These are phyloP conservation scores for Leishmania braziliensis DNA, from an alignment of 208 protist species.

Conservation along the genomic window DNA sequence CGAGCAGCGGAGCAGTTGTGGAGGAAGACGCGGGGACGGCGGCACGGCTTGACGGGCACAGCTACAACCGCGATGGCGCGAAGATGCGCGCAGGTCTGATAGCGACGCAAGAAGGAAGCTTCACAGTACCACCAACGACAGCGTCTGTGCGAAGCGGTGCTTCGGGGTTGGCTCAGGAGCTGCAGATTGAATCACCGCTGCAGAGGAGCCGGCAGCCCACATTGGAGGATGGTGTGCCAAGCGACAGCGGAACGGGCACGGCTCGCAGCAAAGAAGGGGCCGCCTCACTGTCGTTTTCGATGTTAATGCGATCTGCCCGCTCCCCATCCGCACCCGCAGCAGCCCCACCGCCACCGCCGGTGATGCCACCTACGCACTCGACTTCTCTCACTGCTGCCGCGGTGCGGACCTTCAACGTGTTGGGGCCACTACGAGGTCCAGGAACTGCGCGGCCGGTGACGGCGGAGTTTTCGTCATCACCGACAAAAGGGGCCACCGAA, in stretches of 20 bases:
- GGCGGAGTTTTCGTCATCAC: neutral
- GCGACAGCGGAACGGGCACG: neutral
- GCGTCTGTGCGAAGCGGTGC: neutral
- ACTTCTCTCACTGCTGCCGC: neutral
- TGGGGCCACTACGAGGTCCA: neutral
- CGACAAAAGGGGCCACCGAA: neutral
- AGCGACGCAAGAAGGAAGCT: neutral
- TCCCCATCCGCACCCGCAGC: neutral
- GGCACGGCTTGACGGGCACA: neutral
- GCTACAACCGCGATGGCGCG: neutral
- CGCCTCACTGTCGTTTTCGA: neutral
- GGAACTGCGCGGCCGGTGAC: conserved; percentile 5
- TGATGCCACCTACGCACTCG: neutral
- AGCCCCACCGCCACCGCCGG: neutral
- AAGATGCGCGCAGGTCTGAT: neutral
- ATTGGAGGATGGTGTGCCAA: neutral
- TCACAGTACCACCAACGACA: neutral
- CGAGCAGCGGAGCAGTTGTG: too few species aligned
- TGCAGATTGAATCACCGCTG: neutral
- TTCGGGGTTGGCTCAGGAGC: neutral
- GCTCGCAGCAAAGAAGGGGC: neutral
- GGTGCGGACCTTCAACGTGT: neutral
- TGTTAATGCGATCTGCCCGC: neutral
- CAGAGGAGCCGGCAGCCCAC: neutral
- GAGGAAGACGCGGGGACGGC: neutral